Evolutionary conservation across 768 basidiomycete species (phyloP).

Genomic region (Termitomyces sp.): DNA sequence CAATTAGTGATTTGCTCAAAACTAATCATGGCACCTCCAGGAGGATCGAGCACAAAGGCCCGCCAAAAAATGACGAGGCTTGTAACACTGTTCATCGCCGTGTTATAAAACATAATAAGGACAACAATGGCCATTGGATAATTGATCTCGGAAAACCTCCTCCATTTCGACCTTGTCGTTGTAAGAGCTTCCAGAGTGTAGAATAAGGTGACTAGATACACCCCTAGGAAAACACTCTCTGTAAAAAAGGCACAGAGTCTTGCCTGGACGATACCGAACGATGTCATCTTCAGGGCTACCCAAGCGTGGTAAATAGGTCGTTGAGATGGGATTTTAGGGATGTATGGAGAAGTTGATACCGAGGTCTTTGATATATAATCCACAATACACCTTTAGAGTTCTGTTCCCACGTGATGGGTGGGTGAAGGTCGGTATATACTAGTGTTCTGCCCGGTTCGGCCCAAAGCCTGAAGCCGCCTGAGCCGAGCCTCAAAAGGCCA

Average conservation of each 20-base stretch:
- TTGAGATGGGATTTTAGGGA: too few species aligned
- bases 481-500: too few species aligned
- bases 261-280: neutral
- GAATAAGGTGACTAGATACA: constrained; percentile 1
- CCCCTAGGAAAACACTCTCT: constrained; percentile 1
- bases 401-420: too few species aligned
- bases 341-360: too few species aligned
- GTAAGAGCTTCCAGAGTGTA: neutral
- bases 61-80: constrained; percentile 1
- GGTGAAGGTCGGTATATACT: too few species aligned
- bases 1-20: constrained; percentile 1
- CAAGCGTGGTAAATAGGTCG: too few species aligned
- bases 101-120: constrained; percentile 1
- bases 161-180: neutral
- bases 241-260: constrained; percentile 1
- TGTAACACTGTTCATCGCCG: neutral
- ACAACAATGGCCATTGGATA: neutral
- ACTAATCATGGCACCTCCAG: neutral
- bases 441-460: too few species aligned
- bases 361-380: too few species aligned
- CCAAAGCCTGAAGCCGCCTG: too few species aligned
- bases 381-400: too few species aligned
- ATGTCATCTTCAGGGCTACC: too few species aligned
- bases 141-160: neutral
- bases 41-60: neutral